Evolutionary conservation across 441 rosid species (phyloP).

Genomic region (Brassica balearica): DNA sequence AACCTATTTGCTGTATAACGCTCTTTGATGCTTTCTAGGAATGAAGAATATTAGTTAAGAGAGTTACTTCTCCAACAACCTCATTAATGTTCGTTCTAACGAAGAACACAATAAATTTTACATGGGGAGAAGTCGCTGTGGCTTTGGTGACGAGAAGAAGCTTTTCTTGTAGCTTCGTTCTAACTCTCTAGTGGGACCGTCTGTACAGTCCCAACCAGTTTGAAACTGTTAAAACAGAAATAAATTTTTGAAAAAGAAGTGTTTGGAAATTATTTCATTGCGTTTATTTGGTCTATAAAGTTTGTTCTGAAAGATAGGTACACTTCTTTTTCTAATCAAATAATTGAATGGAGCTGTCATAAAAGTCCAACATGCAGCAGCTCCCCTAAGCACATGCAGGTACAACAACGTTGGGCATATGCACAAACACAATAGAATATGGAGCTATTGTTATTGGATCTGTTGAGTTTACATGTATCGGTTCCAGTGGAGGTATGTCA

Average conservation of each 20-base stretch:
- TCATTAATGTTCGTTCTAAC: not conserved
- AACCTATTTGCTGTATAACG: no score
- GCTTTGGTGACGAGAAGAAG: not conserved
- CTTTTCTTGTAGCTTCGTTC: constrained; percentile 25
- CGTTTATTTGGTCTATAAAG: constrained; percentile 1
- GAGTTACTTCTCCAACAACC: not conserved
- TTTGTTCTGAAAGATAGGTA: constrained; percentile 17
- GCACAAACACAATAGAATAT: constrained; percentile 75
- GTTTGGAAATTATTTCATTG: constrained; percentile 15
- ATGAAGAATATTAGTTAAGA: not conserved
- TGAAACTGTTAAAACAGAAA: not conserved
- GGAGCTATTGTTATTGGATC: constrained; percentile 66
- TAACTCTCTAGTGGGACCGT: not conserved
- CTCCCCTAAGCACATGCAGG: constrained; percentile 66
- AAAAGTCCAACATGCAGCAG: constrained; percentile 39
- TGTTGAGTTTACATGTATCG: constrained; percentile 55
- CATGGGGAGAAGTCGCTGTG: not conserved
- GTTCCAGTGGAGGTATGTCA: constrained; percentile 70
- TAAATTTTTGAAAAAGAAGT: not conserved
- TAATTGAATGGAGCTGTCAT: constrained; percentile 40
- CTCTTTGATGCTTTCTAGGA: not conserved
- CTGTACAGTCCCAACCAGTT: constrained; percentile 6
- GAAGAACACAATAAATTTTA: not conserved
- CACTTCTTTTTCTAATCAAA: constrained; percentile 37
- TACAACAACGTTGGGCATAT: constrained; percentile 57